Conservation (phyloP, 495 filamentous ascomycete species). For the Xanthoparmelia taractica region DNA sequence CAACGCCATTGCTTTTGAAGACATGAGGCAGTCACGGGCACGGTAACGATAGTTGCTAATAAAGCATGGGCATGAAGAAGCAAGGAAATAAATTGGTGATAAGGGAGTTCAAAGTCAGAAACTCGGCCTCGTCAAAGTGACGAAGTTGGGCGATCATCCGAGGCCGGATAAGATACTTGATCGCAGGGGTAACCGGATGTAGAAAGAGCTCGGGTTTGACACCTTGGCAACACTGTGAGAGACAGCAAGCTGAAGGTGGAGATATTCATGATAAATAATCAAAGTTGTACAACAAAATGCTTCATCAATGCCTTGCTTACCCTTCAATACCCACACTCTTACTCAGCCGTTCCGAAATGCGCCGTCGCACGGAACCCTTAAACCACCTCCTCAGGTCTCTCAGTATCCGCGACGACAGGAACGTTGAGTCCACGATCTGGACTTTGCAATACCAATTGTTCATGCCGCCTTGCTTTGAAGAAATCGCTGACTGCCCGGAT, state of each 20-base stretch:
- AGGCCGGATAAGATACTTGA: conserved; percentile 2
- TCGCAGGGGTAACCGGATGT: neutral
- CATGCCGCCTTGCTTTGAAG: conserved; percentile 75
- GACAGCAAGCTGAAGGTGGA: neutral
- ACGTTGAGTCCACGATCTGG: conserved; percentile 83
- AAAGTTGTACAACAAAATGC: neutral
- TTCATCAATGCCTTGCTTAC: neutral
- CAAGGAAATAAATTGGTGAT: neutral
- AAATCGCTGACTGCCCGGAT: conserved; percentile 87
- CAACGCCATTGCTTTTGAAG: conserved; percentile 4
- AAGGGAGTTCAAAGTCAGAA: neutral
- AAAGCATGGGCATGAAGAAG: neutral
- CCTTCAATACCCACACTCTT: neutral
- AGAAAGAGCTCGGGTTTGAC: neutral
- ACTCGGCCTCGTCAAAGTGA: conserved; percentile 2
- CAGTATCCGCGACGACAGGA: conserved; percentile 81
- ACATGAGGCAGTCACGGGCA: neutral
- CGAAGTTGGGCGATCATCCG: conserved; percentile 4
- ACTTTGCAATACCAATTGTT: conserved; percentile 87
- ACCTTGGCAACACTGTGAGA: neutral
- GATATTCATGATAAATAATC: neutral
- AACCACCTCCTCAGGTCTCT: conserved; percentile 75
- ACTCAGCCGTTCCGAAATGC: neutral
- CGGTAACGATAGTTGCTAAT: too few relatives aligned
- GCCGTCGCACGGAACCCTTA: conserved; percentile 30